Base-by-base conservation (phyloP, 352 stramenopile species). In the Thraustochytrium striatum region DNA sequence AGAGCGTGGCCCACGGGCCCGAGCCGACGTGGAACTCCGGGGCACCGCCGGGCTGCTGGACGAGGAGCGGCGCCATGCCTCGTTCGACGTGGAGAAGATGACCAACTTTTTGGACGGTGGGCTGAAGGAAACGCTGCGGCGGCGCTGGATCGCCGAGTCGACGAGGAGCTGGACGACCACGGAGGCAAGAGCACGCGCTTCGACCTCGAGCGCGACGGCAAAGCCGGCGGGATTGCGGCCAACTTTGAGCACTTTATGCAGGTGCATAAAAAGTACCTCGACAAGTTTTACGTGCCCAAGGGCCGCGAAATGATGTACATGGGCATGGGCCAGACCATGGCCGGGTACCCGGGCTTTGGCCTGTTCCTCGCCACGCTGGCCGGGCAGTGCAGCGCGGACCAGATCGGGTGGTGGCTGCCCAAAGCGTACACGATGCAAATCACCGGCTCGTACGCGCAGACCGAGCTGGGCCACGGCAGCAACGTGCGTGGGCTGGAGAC, bases 401-500 rank as follows among this genome's bases (percentile, higher is more conserved):
- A 94, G 83, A 85, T 92, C 72, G 85, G 91, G 80, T 86, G 87
- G 84, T 94, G 89, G 89, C 87, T 93, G 69, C 82, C 85, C 57
- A 82, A 84, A 0, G 87, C 88, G 21, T 87, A 92, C 84, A 90
- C 87, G 82, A 82, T 93, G 59, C 52, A 92, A 82, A 90, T 93
- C 57, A 92, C 92, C 61, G 90, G 90, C 33, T 91, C 85, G 62
- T 96, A 93, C 79, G 86, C 86, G 19, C 93, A 95, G 89, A 96
- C 92, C 19, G 92, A 97, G 85, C 87, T 97, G n/a, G 92, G 92
- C 38, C 92, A 96, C 72, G 92, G 91, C 55, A 93, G 86, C 65
- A 91, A 94, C 83, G 87, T 93, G 9, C 86, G 91, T 65, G 89
- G 87, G 0, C 88, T 98, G 57, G 92, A 98, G 87, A 99, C 95